Percentiles rank a stretch among this genome's conserved stretches.
Conservation (phyloP, 2,329 filamentous ascomycete species). For the Hymenoscyphus linearis region DNA sequence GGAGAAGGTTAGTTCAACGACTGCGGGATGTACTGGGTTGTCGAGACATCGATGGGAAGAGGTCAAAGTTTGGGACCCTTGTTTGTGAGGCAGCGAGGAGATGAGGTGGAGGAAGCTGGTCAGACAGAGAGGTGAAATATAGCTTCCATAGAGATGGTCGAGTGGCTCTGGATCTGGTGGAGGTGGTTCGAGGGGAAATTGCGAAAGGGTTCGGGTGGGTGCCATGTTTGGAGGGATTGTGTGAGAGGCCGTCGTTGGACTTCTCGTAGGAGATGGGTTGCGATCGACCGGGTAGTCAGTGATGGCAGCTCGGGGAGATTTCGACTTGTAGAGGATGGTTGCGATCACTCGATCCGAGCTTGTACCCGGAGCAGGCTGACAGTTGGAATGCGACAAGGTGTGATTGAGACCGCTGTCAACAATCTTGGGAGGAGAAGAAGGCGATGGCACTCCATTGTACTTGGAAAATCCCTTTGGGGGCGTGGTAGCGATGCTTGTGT, state of each 20-base stretch:
- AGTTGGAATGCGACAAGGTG: slow-evolving; percentile 58
- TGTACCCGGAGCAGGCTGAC: slow-evolving; percentile 46
- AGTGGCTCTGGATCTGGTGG: slow-evolving; percentile 50
- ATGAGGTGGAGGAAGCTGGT: slow-evolving; percentile 63
- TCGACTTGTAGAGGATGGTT: slow-evolving; percentile 58
- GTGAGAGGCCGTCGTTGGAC: slow-evolving; percentile 7
- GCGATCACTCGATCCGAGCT: slow-evolving; percentile 50
- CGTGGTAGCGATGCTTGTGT: slow-evolving; percentile 36
- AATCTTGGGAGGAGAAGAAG: slow-evolving; percentile 53
- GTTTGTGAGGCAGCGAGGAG: slow-evolving; percentile 53
- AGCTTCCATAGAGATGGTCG: slow-evolving; percentile 61
- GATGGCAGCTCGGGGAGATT: slow-evolving; percentile 31
- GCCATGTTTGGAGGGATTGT: slow-evolving; percentile 40
- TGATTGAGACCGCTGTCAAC: slow-evolving; percentile 59
- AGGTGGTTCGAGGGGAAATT: slow-evolving; percentile 55
- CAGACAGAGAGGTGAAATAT: slow-evolving; percentile 60
- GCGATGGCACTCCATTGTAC: slow-evolving; percentile 57
- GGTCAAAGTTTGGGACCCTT: slow-evolving; percentile 45
- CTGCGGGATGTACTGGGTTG: slow-evolving; percentile 50
- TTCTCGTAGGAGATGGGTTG: slow-evolving; percentile 30
- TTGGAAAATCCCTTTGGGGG: slow-evolving; percentile 38
- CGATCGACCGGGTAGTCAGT: slow-evolving; percentile 34
- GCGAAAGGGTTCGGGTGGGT: slow-evolving; percentile 52
- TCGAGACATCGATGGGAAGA: slow-evolving; percentile 64
- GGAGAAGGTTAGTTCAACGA: slow-evolving; percentile 62